Base-by-base conservation (phyloP, 176 grass and related monocot species). In the Neostapfia colusana region DNA sequence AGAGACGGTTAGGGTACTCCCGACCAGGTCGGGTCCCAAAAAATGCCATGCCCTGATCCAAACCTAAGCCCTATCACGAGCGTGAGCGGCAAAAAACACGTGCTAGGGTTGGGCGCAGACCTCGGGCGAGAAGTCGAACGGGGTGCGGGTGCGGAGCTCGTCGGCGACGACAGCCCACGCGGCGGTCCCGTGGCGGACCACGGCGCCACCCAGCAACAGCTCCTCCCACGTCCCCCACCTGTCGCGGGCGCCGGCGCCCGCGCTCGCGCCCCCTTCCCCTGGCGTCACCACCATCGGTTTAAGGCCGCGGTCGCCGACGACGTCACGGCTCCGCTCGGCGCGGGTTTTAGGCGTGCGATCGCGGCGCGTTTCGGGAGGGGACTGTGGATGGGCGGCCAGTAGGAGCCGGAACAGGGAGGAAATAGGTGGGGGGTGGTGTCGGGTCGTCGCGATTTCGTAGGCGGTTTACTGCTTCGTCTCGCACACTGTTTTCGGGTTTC, bases 191-290 rank as follows among this genome's bases (percentile, higher is more conserved):
- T 97, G 93, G 57, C 90, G 93, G 51, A 88, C 76, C 68, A 97
- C 93, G 76, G 93, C 93, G 82, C 90, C 73, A 11, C 90, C 93
- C 63, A 97, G 87, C 35, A 97, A 76, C 79, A 97, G 79, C 79
- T 97, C 93, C 83, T 97, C 90, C 93, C 93, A 97, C 63, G 93
- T 86, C 49, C 93, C 93, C 93, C 93, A 90, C 57, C 67, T 63
- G 6, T 36, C 65, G 31, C 31, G 31, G 21, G 13, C 49, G 34
- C 17, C 76, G 42, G 39, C 77, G 54, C 31, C 31, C 2, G 31
- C 77, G 54, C 31, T 3, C 2, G 31, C 31, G 3, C 65, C 40
- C 25, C 82, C 67, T 41, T 48, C 81, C 63, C 27, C 60, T 69
- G 71, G 75, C 57, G 69, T 69, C 70, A 69, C 81, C 86, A 70